Base-by-base conservation (phyloP, 305 asterid genomes). In the Fraxinus platypoda region DNA sequence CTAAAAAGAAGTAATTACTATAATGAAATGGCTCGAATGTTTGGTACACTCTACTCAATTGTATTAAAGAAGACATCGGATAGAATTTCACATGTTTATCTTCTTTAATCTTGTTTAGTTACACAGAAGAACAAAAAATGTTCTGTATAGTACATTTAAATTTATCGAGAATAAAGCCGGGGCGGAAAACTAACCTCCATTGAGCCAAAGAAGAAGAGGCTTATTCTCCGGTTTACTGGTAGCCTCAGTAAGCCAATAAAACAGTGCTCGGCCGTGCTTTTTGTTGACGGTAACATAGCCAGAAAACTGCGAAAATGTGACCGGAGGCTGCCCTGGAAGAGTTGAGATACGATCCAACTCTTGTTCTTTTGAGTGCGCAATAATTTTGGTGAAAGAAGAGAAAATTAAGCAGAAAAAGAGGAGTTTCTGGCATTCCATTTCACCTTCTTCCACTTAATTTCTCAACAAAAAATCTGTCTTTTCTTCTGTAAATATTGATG, bases 251-350 rank as follows among this genome's bases (percentile, higher is more conserved):
- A 89, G 66, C 92, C 92, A 89, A 33, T 89, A 87, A 15, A 89
- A 89, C 57, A 87, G 84, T 38, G 92, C 90, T 71, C 92, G 79
- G 43, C 89, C 90, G 66, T 87, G 88, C 26, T 82, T 77, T 76
- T 84, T 84, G 34, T 87, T 82, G 72, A 89, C 90, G 12, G 86
- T 80, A 9, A 89, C 88, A 30, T 89, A 87, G 17, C 92, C 92
- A 12, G 92, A 89, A 76, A 85, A 89, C 30, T 89, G 92, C 19
- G 85, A 84, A 62, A 89, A 89, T 2, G 76, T 66, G 33, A 85
- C 92, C 81, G 81, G 83, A n/a, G 92, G 90, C 81, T 89, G 90
- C 13, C 89, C 90, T 0, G 92, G 92, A 78, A 89, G 89, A 11
- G 62, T 13, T 0, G 59, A 23, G 33, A 89, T 85, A 8, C 88